Evolutionary conservation across 371 early-diverging fungal species (phyloP).

Genomic region (Syncephalastrum contaminatum): DNA sequence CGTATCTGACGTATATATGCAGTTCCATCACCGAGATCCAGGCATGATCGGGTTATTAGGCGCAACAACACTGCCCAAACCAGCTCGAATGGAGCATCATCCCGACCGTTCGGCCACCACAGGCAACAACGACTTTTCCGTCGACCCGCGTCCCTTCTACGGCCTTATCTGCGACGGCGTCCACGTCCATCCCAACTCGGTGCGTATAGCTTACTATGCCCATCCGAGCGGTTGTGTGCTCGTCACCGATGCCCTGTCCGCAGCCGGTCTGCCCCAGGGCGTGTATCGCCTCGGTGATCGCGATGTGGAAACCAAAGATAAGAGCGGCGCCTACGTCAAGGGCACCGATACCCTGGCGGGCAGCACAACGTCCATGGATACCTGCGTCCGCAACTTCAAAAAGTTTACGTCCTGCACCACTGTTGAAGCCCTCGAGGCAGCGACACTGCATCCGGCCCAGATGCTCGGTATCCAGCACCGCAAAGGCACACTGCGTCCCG

Average conservation of each 20-base stretch:
- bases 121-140: constrained; percentile 20
- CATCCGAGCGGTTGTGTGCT: constrained; percentile 74
- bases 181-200: constrained; percentile 80
- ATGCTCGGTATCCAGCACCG: constrained; percentile 62
- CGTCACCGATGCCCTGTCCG: constrained; percentile 80
- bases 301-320: constrained; percentile 40
- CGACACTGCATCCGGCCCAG: constrained; percentile 76
- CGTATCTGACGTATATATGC: not conserved
- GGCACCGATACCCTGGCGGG: constrained; percentile 77
- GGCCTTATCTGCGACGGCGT: constrained; percentile 83
- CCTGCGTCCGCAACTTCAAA: constrained; percentile 74
- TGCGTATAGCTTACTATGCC: constrained; percentile 79
- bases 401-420: constrained; percentile 69
- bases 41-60: constrained; percentile 78
- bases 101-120: constrained; percentile 37
- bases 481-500: constrained; percentile 70
- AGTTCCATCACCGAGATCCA: constrained; percentile 85
- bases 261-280: constrained; percentile 67
- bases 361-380: constrained; percentile 66
- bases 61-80: constrained; percentile 42
- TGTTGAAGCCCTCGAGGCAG: constrained; percentile 82
- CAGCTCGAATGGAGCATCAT: constrained; percentile 20
- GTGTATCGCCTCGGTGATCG: constrained; percentile 65
- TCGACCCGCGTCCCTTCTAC: constrained; percentile 71
- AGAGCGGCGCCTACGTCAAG: constrained; percentile 59